These are phyloP conservation scores for Sideroxylon spinosum DNA, from an alignment of 179 eudicot species.

Conservation along the genomic window DNA sequence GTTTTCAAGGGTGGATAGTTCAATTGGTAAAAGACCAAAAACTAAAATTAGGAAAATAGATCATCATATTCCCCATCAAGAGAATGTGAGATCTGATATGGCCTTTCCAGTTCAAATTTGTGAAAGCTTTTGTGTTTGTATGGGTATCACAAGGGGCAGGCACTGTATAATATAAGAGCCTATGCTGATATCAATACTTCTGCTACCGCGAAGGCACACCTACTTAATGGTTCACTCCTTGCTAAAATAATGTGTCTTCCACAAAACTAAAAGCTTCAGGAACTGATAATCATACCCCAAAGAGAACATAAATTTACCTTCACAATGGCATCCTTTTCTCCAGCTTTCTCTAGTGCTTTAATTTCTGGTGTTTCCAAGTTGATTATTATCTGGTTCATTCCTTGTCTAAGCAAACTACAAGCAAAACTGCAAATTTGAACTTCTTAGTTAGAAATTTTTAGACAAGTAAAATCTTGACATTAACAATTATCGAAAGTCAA, in stretches of 20 bases:
- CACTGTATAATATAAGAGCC: background rate
- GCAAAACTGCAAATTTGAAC: conserved; percentile 26
- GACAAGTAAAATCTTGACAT: background rate
- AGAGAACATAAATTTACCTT: conserved; percentile 29
- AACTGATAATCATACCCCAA: too few species aligned
- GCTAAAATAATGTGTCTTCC: background rate
- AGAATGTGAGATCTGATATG: background rate
- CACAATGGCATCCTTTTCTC: conserved; percentile 40
- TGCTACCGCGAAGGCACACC: too few species aligned
- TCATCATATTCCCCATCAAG: background rate
- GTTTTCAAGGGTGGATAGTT: background rate
- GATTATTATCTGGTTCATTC: conserved; percentile 25
- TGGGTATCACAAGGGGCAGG: background rate
- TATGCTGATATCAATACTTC: too few species aligned
- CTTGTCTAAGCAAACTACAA: conserved; percentile 27
- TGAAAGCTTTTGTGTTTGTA: background rate
- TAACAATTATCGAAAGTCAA: background rate
- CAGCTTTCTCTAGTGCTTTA: conserved; percentile 46
- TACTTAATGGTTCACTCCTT: too few species aligned
- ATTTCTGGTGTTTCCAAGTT: conserved; percentile 51
- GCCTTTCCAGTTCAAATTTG: background rate
- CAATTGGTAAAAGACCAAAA: background rate
- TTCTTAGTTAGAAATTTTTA: background rate
- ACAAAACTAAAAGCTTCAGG: background rate
- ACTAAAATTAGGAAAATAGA: background rate